phyloP scores from a whole-genome alignment of 2,329 filamentous ascomycete genomes.

The Trichoderma atroviride region DNA sequence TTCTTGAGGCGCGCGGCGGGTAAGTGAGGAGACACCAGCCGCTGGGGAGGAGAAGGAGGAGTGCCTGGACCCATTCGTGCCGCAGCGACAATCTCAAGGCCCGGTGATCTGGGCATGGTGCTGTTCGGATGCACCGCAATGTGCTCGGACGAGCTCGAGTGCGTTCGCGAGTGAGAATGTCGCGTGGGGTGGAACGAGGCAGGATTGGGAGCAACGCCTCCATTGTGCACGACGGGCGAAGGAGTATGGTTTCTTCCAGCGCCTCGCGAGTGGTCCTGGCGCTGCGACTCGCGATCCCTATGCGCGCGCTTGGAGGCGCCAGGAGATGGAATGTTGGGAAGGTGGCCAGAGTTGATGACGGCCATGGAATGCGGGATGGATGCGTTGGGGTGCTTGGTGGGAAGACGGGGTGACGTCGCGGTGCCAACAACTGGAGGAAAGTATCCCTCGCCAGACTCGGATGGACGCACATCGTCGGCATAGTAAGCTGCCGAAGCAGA shows the following conservation, averaged over 20 bases:
- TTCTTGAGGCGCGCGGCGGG: constrained; percentile 52
- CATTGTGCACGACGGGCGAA: constrained; percentile 69
- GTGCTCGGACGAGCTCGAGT: constrained; percentile 61
- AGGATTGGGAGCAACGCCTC: constrained; percentile 43
- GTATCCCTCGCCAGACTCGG: constrained; percentile 75
- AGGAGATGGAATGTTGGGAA: constrained; percentile 80
- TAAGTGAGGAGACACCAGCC: constrained; percentile 53
- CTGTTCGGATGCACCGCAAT: constrained; percentile 55
- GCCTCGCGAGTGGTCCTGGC: constrained; percentile 60
- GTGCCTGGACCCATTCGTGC: constrained; percentile 52
- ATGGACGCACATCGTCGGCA: constrained; percentile 65
- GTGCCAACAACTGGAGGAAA: constrained; percentile 65
- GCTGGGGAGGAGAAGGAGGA: constrained; percentile 49
- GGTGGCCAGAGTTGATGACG: constrained; percentile 76
- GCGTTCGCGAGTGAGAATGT: constrained; percentile 57
- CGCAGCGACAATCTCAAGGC: constrained; percentile 46
- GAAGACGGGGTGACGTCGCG: constrained; percentile 45
- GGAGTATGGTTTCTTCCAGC: constrained; percentile 74
- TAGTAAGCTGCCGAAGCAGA: constrained; percentile 54
- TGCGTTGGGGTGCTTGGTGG: constrained; percentile 40
- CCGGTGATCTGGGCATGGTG: constrained; percentile 57
- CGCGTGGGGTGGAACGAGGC: constrained; percentile 41
- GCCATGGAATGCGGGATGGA: constrained; percentile 67
- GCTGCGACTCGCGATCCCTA: constrained; percentile 49
- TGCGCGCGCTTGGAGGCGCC: constrained; percentile 64